These are phyloP conservation scores for Debaryomycetaceae sp. DNA, from an alignment of 1,139 yeast species.

Conservation along the genomic window DNA sequence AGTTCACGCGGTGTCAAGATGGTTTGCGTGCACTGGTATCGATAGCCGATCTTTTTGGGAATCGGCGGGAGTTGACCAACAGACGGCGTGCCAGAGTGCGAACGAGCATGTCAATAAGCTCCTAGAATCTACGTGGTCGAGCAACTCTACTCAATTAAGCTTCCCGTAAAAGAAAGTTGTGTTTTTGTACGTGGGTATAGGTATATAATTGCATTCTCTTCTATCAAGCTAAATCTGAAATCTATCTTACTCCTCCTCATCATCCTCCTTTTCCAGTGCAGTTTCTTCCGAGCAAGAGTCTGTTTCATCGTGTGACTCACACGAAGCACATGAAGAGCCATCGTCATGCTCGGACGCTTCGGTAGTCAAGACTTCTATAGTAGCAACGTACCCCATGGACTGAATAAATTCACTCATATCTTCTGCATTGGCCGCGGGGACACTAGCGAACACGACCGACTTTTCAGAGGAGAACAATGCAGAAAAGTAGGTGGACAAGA, in stretches of 20 bases:
- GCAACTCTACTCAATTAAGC: too few species aligned
- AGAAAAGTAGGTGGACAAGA: constrained; percentile 48
- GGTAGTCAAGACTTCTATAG: constrained; percentile 39
- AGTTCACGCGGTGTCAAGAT: constrained; percentile 23
- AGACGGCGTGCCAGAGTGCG: constrained; percentile 15
- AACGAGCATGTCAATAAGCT: constrained; percentile 13
- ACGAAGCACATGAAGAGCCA: constrained; percentile 13
- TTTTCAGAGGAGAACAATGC: constrained; percentile 46
- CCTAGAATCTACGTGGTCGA: background rate
- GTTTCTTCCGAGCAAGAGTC: constrained; percentile 2
- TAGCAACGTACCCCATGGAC: constrained; percentile 49
- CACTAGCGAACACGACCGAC: constrained; percentile 58
- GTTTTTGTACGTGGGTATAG: too few species aligned
- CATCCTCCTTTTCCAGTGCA: constrained; percentile 1
- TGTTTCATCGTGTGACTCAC: constrained; percentile 5
- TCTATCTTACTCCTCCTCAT: constrained; percentile 1
- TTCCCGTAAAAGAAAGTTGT: too few species aligned
- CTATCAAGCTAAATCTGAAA: too few species aligned
- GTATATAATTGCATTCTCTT: too few species aligned
- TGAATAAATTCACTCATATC: constrained; percentile 38
- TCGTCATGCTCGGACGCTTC: constrained; percentile 3
- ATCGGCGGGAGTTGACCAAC: background rate
- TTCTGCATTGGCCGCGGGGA: constrained; percentile 57
- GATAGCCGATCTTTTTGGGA: constrained; percentile 14
- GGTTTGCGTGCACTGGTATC: constrained; percentile 25